A percentile compares a stretch with the other conserved stretches of the same genome.
Evolutionary conservation across 371 early-diverging fungal species (phyloP).

Genomic region (Lichtheimia ornata): DNA sequence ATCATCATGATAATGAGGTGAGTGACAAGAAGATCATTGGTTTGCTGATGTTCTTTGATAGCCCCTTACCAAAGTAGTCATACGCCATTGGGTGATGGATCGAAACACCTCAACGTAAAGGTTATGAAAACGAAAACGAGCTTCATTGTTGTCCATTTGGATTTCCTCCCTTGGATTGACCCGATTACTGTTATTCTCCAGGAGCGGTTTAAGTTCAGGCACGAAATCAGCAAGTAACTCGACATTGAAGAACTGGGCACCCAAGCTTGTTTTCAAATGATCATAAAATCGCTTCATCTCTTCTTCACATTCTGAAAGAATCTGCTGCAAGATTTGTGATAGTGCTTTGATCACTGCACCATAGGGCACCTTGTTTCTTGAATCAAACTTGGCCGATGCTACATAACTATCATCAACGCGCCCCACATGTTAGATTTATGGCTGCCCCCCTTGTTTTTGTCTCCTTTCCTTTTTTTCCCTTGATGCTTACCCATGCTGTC

Average conservation of each 20-base stretch:
- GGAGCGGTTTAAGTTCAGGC: constrained; percentile 40
- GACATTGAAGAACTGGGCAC: constrained; percentile 38
- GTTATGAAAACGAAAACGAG: constrained; percentile 39
- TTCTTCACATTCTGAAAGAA: constrained; percentile 43
- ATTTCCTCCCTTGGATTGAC: constrained; percentile 19
- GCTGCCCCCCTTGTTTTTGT: constrained; percentile 3
- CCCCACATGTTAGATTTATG: not conserved
- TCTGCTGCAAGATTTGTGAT: constrained; percentile 46
- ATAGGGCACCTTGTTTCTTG: constrained; percentile 40
- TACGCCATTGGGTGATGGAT: constrained; percentile 41
- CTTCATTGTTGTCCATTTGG: constrained; percentile 41
- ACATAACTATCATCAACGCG: constrained; percentile 41
- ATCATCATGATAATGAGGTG: not conserved
- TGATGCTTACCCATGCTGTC: constrained; percentile 38
- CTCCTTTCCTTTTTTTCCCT: not conserved
- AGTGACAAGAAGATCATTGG: not conserved
- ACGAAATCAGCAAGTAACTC: constrained; percentile 36
- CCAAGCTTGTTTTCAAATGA: constrained; percentile 32
- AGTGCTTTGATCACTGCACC: constrained; percentile 36
- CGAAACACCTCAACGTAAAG: constrained; percentile 46
- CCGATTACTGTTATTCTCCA: constrained; percentile 12
- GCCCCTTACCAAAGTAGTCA: constrained; percentile 51
- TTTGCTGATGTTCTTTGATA: not conserved
- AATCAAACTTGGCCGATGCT: constrained; percentile 42
- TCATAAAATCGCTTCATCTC: constrained; percentile 37